Base-by-base conservation (phyloP, 805 yeast species). In the Nadsonia fulvescens region DNA sequence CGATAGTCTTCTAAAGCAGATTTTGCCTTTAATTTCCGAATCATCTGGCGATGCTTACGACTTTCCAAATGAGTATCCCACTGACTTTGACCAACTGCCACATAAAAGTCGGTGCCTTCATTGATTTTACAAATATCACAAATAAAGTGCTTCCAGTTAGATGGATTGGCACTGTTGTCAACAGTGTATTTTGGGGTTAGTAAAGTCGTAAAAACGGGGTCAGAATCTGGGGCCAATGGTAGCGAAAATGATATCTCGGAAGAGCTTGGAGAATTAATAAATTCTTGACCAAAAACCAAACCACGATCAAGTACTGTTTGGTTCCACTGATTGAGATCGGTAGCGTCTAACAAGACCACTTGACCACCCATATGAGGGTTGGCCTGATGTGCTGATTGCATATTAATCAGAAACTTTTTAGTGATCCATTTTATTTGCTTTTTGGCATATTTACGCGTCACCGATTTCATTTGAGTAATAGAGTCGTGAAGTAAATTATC, bases 361-460 rank as follows among this genome's bases (percentile, higher is more conserved):
- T 65, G 61, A 0, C 81, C 81, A 1, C 78, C 78, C 25, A 70
- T 56, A 16, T 61, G 46, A 42, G 53, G 66, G 12, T 49, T 43
- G 30, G 57, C 63, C 63, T 15, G 49, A 43, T 30, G 56, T 59
- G 10, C 54, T 34, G 56, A 56, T 11, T 48, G 45, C 11, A 72
- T 44, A 46, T 73, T 82, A 1, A 70, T 66, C 1, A 71, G 58
- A 8, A 89, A 49, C 32, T 69, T 56, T 37, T 74, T 77, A 25
- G 63, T 61, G 34, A 89, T 82, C 95, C 96, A 89, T 44, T 81
- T 82, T 8, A 81, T 70, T 44, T 89, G 98, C 34, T 64, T 63
- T 34, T 70, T 72, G 1, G 96, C 93, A 47, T 89, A 89, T 40
- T 73, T 76, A 29, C 93, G 53, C 0, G 98, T 89, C 21, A 74